phyloP scores from a whole-genome alignment of 352 stramenopile genomes.

The Phytophthora capsici region DNA sequence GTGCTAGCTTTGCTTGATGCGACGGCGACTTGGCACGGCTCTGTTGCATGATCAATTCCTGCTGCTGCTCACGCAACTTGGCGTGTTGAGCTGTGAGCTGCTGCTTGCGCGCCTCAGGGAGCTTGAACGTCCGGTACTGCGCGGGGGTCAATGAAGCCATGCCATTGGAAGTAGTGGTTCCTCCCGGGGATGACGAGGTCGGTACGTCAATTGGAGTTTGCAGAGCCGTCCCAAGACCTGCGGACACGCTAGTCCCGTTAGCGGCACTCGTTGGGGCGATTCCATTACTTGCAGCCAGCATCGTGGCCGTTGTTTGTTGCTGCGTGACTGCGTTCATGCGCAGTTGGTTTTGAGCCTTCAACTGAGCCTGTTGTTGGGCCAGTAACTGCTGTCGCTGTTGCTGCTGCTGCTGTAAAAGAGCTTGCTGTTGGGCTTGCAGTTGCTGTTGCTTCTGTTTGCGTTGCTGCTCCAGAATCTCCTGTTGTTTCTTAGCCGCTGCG shows the following conservation, averaged over 20 bases:
- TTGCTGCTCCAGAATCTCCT: constrained; percentile 61
- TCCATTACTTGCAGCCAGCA: constrained; percentile 18
- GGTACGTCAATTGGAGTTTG: constrained; percentile 64
- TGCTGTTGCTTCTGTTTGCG: constrained; percentile 70
- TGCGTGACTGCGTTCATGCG: constrained; percentile 33
- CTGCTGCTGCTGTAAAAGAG: constrained; percentile 56
- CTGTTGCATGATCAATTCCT: constrained; percentile 82
- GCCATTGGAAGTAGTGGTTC: constrained; percentile 19
- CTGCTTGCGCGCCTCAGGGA: constrained; percentile 70
- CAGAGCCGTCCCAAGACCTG: constrained; percentile 40
- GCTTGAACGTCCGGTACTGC: constrained; percentile 80
- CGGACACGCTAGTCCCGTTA: constrained; percentile 21
- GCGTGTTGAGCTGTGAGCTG: constrained; percentile 72
- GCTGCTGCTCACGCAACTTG: constrained; percentile 78
- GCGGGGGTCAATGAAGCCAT: constrained; percentile 61
- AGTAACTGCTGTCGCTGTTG: constrained; percentile 47
- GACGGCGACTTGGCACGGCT: constrained; percentile 71
- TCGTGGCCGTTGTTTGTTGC: constrained; percentile 21
- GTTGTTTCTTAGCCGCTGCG: constrained; percentile 66
- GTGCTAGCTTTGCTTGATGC: constrained; percentile 73
- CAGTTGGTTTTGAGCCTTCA: constrained; percentile 57
- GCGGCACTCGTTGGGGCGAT: constrained; percentile 1
- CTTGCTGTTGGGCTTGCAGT: constrained; percentile 57
- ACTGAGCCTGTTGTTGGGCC: constrained; percentile 45
- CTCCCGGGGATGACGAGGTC: constrained; percentile 33